Base-by-base conservation (phyloP, 306 rosid species). In the Sechiopsis laciniata region DNA sequence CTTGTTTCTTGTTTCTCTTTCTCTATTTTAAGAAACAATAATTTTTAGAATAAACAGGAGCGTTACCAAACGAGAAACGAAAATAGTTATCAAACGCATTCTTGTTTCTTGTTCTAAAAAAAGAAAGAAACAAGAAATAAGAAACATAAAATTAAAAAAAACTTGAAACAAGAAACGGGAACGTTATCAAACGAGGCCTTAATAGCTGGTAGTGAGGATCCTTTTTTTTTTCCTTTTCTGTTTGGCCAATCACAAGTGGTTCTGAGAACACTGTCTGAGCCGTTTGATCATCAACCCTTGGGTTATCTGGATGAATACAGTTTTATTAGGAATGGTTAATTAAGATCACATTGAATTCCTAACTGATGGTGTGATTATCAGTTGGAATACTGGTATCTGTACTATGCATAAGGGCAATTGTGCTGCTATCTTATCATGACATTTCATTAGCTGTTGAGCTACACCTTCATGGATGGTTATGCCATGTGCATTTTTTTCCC, bases 241-340 rank as follows among this genome's bases (percentile, higher is more conserved):
- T 26, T 60, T 6, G 46, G 0, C 46, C 6, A 8, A 40, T 40
- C 20, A 15, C 68, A 29, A 8, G 20, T 14, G 68, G 48, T 61
- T 32, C 14, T 0, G 14, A 62, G 13, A 40, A 16, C 35, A 35
- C 50, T 22, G 37, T 35, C 14, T 35, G 15, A 16, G 22, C 21
- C 51, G n/a, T 63, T 35, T 63, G 51, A 63, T 63, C 14, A 63
- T 63, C 51, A 29, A 62, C 68, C 46, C 22, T 62, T 32, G 3
- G 21, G 70, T 37, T 35, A 16, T 7, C 22, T 35, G 14, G 19
- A 26, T 2, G 4, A 26, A 60, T 26, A 17, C 10, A 60, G 19
- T 60, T 60, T 60, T 60, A 24, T 60, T 60, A 13, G 45, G 0
- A 13, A n/a, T 1, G 66, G 10, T 60, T 29, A 26, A 14, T 22